Percentiles rank a stretch among this genome's conserved stretches.
phyloP scores from a whole-genome alignment of 805 yeast species.

The Zygotorulaspora sp. region DNA sequence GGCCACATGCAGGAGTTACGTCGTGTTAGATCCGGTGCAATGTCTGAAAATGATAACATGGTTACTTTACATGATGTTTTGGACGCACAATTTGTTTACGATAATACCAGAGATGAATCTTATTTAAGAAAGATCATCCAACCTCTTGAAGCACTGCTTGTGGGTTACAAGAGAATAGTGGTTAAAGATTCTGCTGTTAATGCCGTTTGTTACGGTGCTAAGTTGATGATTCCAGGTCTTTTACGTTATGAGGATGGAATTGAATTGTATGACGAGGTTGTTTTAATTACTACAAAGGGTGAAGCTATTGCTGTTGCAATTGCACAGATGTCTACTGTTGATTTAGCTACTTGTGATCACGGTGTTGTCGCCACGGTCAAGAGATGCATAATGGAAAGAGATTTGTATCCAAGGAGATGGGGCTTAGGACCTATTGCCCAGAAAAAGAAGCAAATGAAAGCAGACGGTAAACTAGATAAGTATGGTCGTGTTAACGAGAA shows the following conservation, averaged over 20 bases:
- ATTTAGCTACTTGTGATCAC: slow-evolving; percentile 93
- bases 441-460: slow-evolving; percentile 96
- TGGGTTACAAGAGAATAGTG: slow-evolving; percentile 95
- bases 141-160: slow-evolving; percentile 88
- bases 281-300: slow-evolving; percentile 96
- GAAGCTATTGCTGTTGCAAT: slow-evolving; percentile 98
- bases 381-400: slow-evolving; percentile 99
- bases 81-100: slow-evolving; percentile 98
- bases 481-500: slow-evolving; percentile 89
- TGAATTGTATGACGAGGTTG: slow-evolving; percentile 96
- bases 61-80: slow-evolving; percentile 95
- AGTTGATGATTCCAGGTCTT: slow-evolving; percentile 97
- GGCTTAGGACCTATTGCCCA: slow-evolving; percentile 98
- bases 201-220: slow-evolving; percentile 98
- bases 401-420: slow-evolving; percentile 99
- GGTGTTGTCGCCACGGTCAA: slow-evolving; percentile 98
- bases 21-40: slow-evolving; percentile 97
- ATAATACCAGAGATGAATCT: slow-evolving; percentile 94
- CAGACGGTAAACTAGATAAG: slow-evolving; percentile 95
- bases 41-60: slow-evolving; percentile 83
- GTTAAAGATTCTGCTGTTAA: slow-evolving; percentile 94
- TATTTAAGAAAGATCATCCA: slow-evolving; percentile 90
- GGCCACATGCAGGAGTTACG: slow-evolving; percentile 99
- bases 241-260: slow-evolving; percentile 97
- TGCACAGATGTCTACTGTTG: slow-evolving; percentile 98